These are phyloP conservation scores for Botrytis sinoallii DNA, from an alignment of 2,329 filamentous ascomycete species.

Conservation along the genomic window DNA sequence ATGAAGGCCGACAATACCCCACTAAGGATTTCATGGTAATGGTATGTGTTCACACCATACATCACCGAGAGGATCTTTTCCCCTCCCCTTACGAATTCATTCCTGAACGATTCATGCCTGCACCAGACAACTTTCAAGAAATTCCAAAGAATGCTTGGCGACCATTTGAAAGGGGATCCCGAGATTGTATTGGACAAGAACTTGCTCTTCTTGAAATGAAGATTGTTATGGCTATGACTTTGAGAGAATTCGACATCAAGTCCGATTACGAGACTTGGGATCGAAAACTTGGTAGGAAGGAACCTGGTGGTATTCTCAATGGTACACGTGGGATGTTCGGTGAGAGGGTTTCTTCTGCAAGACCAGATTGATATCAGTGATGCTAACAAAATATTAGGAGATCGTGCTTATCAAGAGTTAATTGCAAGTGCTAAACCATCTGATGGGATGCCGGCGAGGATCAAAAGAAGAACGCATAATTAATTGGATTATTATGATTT, in stretches of 20 bases:
- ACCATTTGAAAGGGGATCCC: conserved; percentile 52
- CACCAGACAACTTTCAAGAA: conserved; percentile 32
- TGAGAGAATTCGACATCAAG: conserved; percentile 17
- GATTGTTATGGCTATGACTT: conserved; percentile 44
- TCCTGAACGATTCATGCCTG: conserved; percentile 47
- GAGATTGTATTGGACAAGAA: conserved; percentile 57
- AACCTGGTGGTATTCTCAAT: conserved; percentile 24
- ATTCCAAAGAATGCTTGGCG: conserved; percentile 47
- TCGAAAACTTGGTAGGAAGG: conserved; percentile 22
- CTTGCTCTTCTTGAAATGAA: conserved; percentile 50
- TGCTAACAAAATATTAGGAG: conserved; percentile 8
- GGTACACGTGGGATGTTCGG: conserved; percentile 25
- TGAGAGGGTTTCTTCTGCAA: neutral
- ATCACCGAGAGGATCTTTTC: conserved; percentile 42
- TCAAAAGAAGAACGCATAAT: conserved; percentile 11
- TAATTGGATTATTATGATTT: conserved; percentile 4
- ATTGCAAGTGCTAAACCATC: conserved; percentile 26
- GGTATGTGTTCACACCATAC: conserved; percentile 23
- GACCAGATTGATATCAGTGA: neutral
- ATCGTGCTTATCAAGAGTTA: conserved; percentile 25
- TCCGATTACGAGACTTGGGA: conserved; percentile 25
- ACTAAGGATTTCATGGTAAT: conserved; percentile 23
- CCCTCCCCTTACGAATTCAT: conserved; percentile 44
- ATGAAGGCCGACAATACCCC: conserved; percentile 18
- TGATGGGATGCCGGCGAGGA: conserved; percentile 26